Evolutionary conservation across 768 basidiomycete species (phyloP), one percentile per base, ranked within the genome.

Genomic region (Mycena albidolilacea): DNA sequence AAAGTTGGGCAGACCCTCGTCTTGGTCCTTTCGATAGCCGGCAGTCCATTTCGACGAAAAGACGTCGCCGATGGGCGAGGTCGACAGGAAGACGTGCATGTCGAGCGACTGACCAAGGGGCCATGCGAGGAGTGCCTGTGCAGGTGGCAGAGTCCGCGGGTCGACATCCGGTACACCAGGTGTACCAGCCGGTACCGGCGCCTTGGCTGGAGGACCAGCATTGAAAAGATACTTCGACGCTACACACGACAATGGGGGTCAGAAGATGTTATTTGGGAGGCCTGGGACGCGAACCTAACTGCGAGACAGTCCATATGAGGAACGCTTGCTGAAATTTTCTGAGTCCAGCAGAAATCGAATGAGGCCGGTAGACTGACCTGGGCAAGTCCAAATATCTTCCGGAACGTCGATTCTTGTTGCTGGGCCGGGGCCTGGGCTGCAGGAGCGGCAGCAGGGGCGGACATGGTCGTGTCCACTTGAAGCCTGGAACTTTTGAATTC

Each of bases 11-110:
- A 95, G 82, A 35, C 79, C 81, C 68, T 85, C 87, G 57, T 87
- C 88, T 46, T 84, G 82, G 62, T 89, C 83, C 64, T 85, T 84
- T 54, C 85, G 81, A 81, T 85, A 88, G 44, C 82, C 85, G 1
- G 86, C 84, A n/a, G 86, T 87, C 88, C 86, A 87, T 66, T 86
- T 85, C 44, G 82, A 82, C 14, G 86, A 83, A 82, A 93, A 93
- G 9, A 91, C 86, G 75, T 92, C 89, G 8, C 86, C 88, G 7
- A 80, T 84, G 1, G 90, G 90, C 2, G 90, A 90, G 0, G 92
- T 93, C 21, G 95, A 90, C 43, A 96, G 82, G 78, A 91, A 88
- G 5, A 95, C 89, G 70, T 95, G 88, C 89, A 95, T 91, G 55
- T 92, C 88, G 10, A 95, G 80, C 4, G 84, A 82, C 64, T 90